Evolutionary conservation across 805 yeast genomes (phyloP), one percentile per base, ranked within the genome.

Genomic region (Candida vaughaniae): DNA sequence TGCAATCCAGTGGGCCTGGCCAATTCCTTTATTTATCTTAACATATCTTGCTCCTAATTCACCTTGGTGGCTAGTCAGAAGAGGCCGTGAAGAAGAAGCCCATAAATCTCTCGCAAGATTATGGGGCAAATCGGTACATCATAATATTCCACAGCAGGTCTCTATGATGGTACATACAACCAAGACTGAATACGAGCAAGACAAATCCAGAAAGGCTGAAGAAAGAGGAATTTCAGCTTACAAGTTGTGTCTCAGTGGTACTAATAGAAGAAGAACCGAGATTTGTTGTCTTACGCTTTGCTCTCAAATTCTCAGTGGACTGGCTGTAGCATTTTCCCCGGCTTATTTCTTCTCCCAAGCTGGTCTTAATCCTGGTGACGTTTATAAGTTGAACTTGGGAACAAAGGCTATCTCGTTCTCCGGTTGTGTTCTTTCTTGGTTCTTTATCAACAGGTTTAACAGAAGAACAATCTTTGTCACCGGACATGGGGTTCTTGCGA

Each of bases 251-350:
- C 71, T 74, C 60, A 59, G 53, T 40, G 67, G 66, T 3, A 41
- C 49, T 6, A 67, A 75, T 48, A 49, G 65, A 28, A 64, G 71
- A 53, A 65, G 79, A 61, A 73, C 80, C 0, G 56, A 71, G 36
- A 48, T 71, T 12, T 46, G 63, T 5, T 51, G 62, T 38, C 22
- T 59, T 35, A 43, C 57, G 12, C 58, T 61, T 56, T 45, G 59
- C 39, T 55, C 56, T 36, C 66, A 61, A 45, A 51, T 52, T 27
- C 48, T 60, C 33, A 54, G 64, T 22, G 67, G 67, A 32, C 51
- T 64, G 2, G 50, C 64, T 3, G 58, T 62, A 44, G 60, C 60
- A 52, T 61, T 61, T 19, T 60, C 56, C 44, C 61, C 66, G 20
- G 57, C 65, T 11, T 60, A 60, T 49, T 62, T 62, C 51, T 62